Evolutionary conservation across 345 rosid genomes (phyloP).

Genomic region (Hypericum perforatum): DNA sequence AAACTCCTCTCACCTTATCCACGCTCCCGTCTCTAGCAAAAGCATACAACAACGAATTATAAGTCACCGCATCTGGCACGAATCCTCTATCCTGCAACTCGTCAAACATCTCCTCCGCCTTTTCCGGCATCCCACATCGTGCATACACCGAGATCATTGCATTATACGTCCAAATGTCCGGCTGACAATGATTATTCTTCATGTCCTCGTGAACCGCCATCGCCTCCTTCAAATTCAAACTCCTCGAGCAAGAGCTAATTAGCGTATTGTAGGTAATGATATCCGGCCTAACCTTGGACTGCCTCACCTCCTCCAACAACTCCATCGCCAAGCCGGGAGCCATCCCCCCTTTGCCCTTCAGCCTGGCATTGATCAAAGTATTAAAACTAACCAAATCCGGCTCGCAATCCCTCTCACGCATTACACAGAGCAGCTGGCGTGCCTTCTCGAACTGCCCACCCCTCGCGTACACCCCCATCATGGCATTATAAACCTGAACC

Average conservation of each 20-base stretch:
- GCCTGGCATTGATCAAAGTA: constrained; percentile 78
- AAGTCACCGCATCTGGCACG: constrained; percentile 80
- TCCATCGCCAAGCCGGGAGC: constrained; percentile 48
- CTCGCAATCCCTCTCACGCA: constrained; percentile 69
- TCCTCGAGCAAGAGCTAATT: constrained; percentile 81
- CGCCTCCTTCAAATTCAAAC: constrained; percentile 66
- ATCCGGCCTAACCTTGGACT: constrained; percentile 75
- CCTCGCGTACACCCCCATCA: constrained; percentile 92
- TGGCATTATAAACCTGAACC: constrained; percentile 86
- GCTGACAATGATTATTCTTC: constrained; percentile 66
- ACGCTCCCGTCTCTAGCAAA: constrained; percentile 81
- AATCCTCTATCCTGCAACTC: constrained; percentile 71
- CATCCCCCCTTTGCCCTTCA: constrained; percentile 44
- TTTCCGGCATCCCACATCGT: constrained; percentile 60
- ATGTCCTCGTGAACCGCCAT: constrained; percentile 58
- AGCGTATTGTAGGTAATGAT: constrained; percentile 86
- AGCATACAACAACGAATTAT: constrained; percentile 85
- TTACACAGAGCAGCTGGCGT: constrained; percentile 58
- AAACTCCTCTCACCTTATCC: constrained; percentile 60
- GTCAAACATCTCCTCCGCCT: constrained; percentile 64
- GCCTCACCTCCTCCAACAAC: constrained; percentile 65
- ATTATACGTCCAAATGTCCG: constrained; percentile 95
- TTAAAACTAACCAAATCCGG: constrained; percentile 95
- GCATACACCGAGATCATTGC: constrained; percentile 90
- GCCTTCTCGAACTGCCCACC: constrained; percentile 54